Evolutionary conservation across 1,284 basidiomycete genomes (phyloP).

Genomic region (Marasmius sp.): DNA sequence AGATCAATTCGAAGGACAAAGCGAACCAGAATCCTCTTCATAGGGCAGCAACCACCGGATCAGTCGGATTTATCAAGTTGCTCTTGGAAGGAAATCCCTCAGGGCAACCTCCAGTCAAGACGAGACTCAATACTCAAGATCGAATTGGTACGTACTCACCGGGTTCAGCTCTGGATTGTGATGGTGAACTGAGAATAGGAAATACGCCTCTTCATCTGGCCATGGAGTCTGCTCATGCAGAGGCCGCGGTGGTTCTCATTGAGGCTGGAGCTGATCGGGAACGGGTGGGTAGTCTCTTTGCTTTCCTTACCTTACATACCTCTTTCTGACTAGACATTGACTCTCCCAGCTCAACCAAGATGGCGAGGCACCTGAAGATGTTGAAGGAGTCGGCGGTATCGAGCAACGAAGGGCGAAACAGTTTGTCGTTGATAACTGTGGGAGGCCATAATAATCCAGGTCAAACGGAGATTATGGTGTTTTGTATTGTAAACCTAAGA

Average conservation of each 20-base stretch:
- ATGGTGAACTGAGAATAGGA: slow-evolving; percentile 43
- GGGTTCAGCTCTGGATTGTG: slow-evolving; percentile 9
- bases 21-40: slow-evolving; percentile 93
- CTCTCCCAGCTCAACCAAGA: slow-evolving; percentile 71
- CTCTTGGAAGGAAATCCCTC: slow-evolving; percentile 58
- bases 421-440: slow-evolving; percentile 75
- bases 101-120: slow-evolving; percentile 72
- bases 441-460: slow-evolving; percentile 37
- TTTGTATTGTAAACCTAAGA: background rate
- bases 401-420: slow-evolving; percentile 78
- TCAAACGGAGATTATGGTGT: background rate
- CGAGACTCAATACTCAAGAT: slow-evolving; percentile 85
- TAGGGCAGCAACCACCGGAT: slow-evolving; percentile 92
- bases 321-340: slow-evolving; percentile 16
- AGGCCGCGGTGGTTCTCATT: slow-evolving; percentile 85
- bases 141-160: slow-evolving; percentile 62
- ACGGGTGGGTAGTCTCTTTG: slow-evolving; percentile 55
- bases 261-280: slow-evolving; percentile 91
- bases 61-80: slow-evolving; percentile 80
- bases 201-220: slow-evolving; percentile 96
- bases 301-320: slow-evolving; percentile 2
- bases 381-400: slow-evolving; percentile 83
- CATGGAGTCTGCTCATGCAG: slow-evolving; percentile 91
- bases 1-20: slow-evolving; percentile 92
- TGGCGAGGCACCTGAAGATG: slow-evolving; percentile 79